Conservation (phyloP, 2,329 filamentous ascomycete genomes). For the Sphaceloma murrayae region DNA sequence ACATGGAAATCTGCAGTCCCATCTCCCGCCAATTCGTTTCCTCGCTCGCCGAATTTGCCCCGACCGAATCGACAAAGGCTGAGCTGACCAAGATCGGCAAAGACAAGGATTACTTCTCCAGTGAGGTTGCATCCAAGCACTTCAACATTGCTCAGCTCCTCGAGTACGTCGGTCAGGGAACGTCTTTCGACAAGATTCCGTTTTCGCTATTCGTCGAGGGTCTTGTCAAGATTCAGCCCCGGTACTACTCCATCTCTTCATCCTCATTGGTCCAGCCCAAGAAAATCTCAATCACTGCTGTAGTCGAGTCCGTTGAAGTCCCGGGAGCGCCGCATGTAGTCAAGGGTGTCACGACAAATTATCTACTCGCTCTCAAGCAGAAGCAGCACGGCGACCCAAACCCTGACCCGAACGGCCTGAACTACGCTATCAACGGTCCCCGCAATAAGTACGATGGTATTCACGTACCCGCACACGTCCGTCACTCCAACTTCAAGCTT, state of each 20-base stretch:
- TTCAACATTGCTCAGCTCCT: conserved; percentile 87
- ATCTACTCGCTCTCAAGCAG: conserved; percentile 85
- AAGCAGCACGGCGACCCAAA: conserved; percentile 85
- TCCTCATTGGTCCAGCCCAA: conserved; percentile 89
- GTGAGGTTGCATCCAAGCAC: conserved; percentile 69
- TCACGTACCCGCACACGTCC: conserved; percentile 87
- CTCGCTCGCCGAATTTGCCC: conserved; percentile 78
- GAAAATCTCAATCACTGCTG: conserved; percentile 88
- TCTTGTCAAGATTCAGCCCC: conserved; percentile 86
- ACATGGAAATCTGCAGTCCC: conserved; percentile 91
- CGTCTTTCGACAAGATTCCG: conserved; percentile 74
- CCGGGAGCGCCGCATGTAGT: conserved; percentile 69
- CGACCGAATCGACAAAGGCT: conserved; percentile 71
- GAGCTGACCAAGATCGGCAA: conserved; percentile 81
- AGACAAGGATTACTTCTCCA: conserved; percentile 92
- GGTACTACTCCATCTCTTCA: conserved; percentile 98
- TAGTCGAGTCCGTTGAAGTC: conserved; percentile 76
- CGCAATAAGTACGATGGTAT: conserved; percentile 96
- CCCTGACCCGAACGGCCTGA: conserved; percentile 73
- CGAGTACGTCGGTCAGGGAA: conserved; percentile 58
- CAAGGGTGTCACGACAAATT: conserved; percentile 95
- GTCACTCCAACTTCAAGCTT: conserved; percentile 98
- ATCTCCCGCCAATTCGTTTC: conserved; percentile 93
- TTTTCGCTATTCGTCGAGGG: conserved; percentile 94
- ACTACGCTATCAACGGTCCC: conserved; percentile 78